These are phyloP conservation scores for Lactarius sp. DNA, from an alignment of 768 basidiomycete genomes.

Conservation along the genomic window DNA sequence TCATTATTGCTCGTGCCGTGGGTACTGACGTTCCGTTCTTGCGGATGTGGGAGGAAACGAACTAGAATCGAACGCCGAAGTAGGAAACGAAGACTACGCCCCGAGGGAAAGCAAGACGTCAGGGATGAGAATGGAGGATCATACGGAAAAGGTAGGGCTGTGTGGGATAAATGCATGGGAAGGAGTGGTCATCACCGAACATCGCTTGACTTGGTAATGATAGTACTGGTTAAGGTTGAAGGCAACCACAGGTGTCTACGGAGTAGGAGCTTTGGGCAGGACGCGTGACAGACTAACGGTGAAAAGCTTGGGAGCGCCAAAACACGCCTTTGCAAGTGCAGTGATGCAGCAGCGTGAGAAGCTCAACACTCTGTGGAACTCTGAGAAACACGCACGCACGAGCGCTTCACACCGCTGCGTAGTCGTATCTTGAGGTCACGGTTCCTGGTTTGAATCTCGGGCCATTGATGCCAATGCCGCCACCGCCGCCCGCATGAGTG, in stretches of 20 bases:
- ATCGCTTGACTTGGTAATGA: not conserved
- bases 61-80: slow-evolving; percentile 4
- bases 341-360: slow-evolving; percentile 4
- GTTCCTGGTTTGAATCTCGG: not conserved
- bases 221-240: not conserved
- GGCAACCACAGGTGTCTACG: not conserved
- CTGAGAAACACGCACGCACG: not conserved
- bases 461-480: not conserved
- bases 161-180: not conserved
- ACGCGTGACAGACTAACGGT: not conserved
- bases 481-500: not conserved
- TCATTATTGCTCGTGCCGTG: not conserved
- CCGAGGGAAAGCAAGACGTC: not conserved
- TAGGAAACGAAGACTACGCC: not conserved
- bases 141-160: not conserved
- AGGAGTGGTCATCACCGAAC: not conserved
- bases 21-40: slow-evolving; percentile 1
- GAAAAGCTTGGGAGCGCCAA: not conserved
- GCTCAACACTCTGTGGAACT: not conserved
- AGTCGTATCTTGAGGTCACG: not conserved
- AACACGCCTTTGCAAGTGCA: not conserved
- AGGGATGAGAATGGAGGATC: not conserved
- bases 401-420: not conserved
- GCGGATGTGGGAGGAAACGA: not conserved
- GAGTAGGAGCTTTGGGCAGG: not conserved